phyloP scores from a whole-genome alignment of 176 grass and related monocot species.

The Poa annua region DNA sequence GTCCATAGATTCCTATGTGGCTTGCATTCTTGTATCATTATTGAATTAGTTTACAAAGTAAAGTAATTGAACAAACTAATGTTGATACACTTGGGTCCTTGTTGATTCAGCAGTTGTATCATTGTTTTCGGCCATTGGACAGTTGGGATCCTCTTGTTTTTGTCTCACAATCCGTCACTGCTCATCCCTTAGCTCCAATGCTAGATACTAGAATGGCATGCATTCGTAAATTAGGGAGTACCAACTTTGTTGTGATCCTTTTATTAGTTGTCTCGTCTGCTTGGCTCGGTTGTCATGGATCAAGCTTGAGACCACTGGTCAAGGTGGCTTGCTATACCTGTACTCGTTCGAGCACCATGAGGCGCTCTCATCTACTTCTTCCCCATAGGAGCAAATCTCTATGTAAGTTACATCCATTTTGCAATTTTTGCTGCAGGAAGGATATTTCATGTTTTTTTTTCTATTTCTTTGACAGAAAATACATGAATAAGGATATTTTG shows the following conservation, averaged over 20 bases:
- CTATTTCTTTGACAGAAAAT: not conserved
- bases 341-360: not conserved
- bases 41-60: slow-evolving; percentile 23
- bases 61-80: slow-evolving; percentile 14
- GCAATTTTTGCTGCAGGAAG: slow-evolving; percentile 1
- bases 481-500: not conserved
- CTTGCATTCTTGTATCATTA: slow-evolving; percentile 38
- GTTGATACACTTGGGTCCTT: not conserved
- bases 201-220: slow-evolving; percentile 3
- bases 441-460: not conserved
- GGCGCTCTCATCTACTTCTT: not conserved
- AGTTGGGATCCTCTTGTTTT: not conserved
- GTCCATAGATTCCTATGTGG: slow-evolving; percentile 15
- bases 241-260: not conserved
- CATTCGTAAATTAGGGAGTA: slow-evolving; percentile 1
- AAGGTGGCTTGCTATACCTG: not conserved
- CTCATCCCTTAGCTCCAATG: not conserved
- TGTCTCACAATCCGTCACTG: not conserved
- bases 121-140: not conserved
- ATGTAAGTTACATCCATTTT: not conserved
- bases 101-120: slow-evolving; percentile 6
- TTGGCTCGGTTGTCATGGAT: not conserved
- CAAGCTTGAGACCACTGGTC: not conserved
- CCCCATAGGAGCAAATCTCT: slow-evolving; percentile 9
- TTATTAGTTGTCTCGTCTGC: slow-evolving; percentile 10